Percentiles rank a stretch among this genome's conserved stretches.
Evolutionary conservation across 31 red algal species (phyloP).

Genomic region (Porphyra umbilicalis): DNA sequence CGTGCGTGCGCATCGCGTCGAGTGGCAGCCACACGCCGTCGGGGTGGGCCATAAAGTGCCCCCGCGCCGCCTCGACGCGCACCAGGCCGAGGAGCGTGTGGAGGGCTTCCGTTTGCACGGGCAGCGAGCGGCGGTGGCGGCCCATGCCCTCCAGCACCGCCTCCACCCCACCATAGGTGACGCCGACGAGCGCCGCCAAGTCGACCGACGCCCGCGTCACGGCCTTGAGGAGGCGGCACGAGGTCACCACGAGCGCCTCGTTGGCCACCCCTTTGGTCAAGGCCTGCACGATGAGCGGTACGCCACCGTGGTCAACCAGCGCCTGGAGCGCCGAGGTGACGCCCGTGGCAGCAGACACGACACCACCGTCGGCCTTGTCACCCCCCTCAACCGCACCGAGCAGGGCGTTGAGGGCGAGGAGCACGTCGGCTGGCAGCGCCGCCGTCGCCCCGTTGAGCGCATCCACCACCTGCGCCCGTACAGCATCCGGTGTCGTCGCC

Average conservation of each 20-base stretch:
- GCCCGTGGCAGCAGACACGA: not conserved
- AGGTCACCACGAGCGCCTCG: not conserved
- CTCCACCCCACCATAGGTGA: not conserved
- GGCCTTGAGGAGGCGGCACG: not conserved
- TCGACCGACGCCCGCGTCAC: not conserved
- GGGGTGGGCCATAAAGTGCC: not conserved
- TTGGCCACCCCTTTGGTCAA: not conserved
- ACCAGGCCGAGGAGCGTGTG: not conserved
- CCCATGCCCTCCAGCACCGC: not conserved
- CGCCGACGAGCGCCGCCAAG: not conserved
- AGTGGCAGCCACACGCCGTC: not conserved
- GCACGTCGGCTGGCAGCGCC: not conserved
- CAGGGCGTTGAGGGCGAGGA: not conserved
- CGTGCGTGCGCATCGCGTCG: not conserved
- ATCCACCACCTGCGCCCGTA: not conserved
- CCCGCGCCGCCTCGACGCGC: not conserved
- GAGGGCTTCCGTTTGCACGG: not conserved
- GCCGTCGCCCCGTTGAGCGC: not conserved
- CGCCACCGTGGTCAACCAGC: not conserved
- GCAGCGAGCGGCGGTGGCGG: not conserved
- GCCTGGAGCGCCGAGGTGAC: not conserved
- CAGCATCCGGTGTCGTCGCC: too few relatives aligned
- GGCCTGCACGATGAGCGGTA: not conserved
- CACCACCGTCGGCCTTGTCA: not conserved
- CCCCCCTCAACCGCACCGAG: not conserved